Evolutionary conservation across 768 basidiomycete genomes (phyloP), one percentile per base, ranked within the genome.

Genomic region (Boletellus sp.): DNA sequence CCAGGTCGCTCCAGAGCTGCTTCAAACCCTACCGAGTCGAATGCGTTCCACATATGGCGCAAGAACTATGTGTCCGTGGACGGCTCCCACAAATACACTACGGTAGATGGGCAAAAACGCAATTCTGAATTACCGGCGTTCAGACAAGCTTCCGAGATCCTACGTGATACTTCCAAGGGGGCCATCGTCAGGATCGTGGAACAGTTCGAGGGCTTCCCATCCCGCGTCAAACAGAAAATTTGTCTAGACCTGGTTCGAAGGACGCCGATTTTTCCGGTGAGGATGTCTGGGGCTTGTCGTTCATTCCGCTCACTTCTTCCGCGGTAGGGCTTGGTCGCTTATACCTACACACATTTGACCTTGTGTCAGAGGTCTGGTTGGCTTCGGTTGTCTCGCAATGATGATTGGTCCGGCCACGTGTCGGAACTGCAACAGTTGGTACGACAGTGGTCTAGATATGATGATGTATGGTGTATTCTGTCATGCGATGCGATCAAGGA

Each of bases 321-420:
- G 34, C 23, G n/a, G n/a, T n/a, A 66, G 64, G 65, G 61, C 34
- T 36, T 66, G 41, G 56, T 66, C 7, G 66, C 64, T 23, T 66
- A 68, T 36, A 53, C 55, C 3, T 66, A 61, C 26, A 66, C 66
- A 6, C 66, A 66, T 43, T 24, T 66, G 22, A 23, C 55, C 11
- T 6, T 17, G 35, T 66, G 64, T 23, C 36, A 52, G 46, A 42
- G 32, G 28, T 52, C 45, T 22, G 20, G 52, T 22, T 54, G 46
- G 61, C 3, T 51, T 46, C 28, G 55, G 35, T 55, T 43, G 61
- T 1, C 52, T 42, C 42, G 4, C 4, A 35, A 13, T 12, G 50
- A 50, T 15, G 46, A 54, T 36, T 59, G 55, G 59, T 50, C 44
- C 3, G 19, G 2, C 11, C 45, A 42, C 20, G 32, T 50, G 39